Evolutionary conservation across 805 yeast genomes (phyloP), one percentile per base, ranked within the genome.

Genomic region (Zygoascus ofunaensis): DNA sequence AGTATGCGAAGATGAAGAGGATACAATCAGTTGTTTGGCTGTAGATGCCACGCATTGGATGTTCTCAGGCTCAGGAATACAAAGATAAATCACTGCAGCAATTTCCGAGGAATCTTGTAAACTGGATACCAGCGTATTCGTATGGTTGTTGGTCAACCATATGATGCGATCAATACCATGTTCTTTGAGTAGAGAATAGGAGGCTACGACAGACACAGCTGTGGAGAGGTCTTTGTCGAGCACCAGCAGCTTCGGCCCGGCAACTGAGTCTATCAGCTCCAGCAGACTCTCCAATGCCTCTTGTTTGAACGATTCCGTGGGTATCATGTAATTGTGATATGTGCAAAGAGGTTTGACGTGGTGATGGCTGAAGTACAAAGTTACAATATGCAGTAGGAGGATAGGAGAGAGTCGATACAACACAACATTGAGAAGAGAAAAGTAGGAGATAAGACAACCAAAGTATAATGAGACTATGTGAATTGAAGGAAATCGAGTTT

Each of bases 161-260:
- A 68, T 61, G 3, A 76, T 66, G 40, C 64, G 65, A 26, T 65
- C 67, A 40, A 81, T 73, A 42, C 77, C 79, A 33, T 62, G 65
- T 33, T 66, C 65, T 52, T 75, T 75, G 24, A 81, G 65, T 5
- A 60, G 56, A 44, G 74, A 70, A 57, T 79, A 80, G 8, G 81
- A 75, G 10, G 79, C 71, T 30, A 80, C 61, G 32, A 65, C 65
- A 55, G 82, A 76, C 45, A 81, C 60, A 10, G 73, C 55, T 0
- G 73, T 62, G 2, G 81, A 67, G 33, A 80, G 55, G 3, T 60
- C 54, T 26, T 65, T 64, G 47, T 80, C 81, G 28, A 78, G 58
- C 14, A 71, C 52, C 43, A 73, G 41, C 35, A 59, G 36, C 51
- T 64, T 58, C 14, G 45, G 14, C n/a, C 32, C 43, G 24, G 50